Percentiles rank a stretch among this genome's conserved stretches.
These are phyloP conservation scores for Euphorbia lathyris DNA, from an alignment of 345 rosid species.

Conservation along the genomic window DNA sequence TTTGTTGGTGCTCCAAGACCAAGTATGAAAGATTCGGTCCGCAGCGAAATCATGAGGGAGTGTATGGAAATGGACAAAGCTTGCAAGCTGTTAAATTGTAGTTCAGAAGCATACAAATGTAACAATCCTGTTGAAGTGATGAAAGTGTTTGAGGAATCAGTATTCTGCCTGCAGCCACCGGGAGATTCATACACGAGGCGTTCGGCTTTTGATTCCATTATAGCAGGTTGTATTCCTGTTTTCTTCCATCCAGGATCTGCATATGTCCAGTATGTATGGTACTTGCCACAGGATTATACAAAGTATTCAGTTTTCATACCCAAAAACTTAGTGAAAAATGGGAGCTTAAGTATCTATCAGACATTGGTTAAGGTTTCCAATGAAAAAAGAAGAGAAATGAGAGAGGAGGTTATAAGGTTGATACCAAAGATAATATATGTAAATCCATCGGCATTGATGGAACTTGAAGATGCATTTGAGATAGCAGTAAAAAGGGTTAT, in stretches of 20 bases:
- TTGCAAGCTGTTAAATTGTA: constrained; percentile 20
- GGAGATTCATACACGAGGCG: constrained; percentile 20
- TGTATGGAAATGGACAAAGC: constrained; percentile 4
- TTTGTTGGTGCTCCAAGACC: constrained; percentile 16
- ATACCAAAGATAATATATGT: constrained; percentile 23
- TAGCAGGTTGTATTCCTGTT: constrained; percentile 24
- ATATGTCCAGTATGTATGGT: constrained; percentile 20
- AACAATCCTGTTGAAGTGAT: constrained; percentile 18
- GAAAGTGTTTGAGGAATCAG: constrained; percentile 12
- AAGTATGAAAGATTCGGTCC: constrained; percentile 3
- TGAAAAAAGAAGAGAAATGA: not conserved
- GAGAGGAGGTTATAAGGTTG: constrained; percentile 17
- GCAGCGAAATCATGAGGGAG: constrained; percentile 13
- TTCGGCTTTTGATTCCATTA: constrained; percentile 19
- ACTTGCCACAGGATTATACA: constrained; percentile 14
- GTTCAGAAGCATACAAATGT: constrained; percentile 5
- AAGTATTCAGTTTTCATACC: constrained; percentile 24
- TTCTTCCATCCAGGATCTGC: constrained; percentile 26
- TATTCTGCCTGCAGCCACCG: constrained; percentile 25
- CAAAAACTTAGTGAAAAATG: constrained; percentile 5
- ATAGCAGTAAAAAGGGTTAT: not conserved
- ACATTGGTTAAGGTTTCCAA: not conserved
- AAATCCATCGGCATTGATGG: constrained; percentile 12
- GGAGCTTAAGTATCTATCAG: constrained; percentile 3
- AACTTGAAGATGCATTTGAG: constrained; percentile 18